These are phyloP conservation scores for Saturnispora serradocipensis DNA, from an alignment of 805 yeast species.

Conservation along the genomic window DNA sequence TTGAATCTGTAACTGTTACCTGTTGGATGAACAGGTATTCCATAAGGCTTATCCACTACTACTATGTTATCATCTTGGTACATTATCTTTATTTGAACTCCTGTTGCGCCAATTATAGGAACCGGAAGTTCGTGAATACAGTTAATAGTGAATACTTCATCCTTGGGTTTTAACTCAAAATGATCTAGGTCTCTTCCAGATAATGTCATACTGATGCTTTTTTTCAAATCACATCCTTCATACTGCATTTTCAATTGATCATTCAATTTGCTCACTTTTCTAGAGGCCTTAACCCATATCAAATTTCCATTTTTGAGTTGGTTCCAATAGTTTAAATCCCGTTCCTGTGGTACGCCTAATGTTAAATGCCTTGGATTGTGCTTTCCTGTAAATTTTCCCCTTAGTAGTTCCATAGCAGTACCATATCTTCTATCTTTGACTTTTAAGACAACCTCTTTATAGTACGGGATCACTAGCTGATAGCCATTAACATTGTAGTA, in stretches of 20 bases:
- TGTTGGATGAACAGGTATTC: constrained; percentile 47
- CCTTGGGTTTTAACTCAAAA: not conserved
- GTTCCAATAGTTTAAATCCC: not conserved
- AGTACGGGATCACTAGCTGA: constrained; percentile 1
- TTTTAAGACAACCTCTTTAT: not conserved
- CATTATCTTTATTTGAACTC: constrained; percentile 19
- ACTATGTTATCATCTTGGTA: constrained; percentile 30
- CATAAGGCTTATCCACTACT: constrained; percentile 44
- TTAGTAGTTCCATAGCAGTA: not conserved
- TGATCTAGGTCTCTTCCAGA: not conserved
- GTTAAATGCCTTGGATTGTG: not conserved
- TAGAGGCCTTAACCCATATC: not conserved
- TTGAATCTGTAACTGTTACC: constrained; percentile 33
- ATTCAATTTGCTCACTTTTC: not conserved
- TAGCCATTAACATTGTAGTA: not conserved
- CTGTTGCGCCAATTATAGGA: constrained; percentile 9
- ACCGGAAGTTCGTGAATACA: constrained; percentile 43
- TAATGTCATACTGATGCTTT: not conserved
- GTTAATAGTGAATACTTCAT: constrained; percentile 1
- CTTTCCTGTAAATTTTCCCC: not conserved
- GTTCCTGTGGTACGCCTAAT: not conserved
- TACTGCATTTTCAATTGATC: not conserved
- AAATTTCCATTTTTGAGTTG: not conserved
- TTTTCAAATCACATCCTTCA: not conserved
- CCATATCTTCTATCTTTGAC: not conserved